Conservation (phyloP, 768 basidiomycete genomes). For the Pleurotus eryngii region DNA sequence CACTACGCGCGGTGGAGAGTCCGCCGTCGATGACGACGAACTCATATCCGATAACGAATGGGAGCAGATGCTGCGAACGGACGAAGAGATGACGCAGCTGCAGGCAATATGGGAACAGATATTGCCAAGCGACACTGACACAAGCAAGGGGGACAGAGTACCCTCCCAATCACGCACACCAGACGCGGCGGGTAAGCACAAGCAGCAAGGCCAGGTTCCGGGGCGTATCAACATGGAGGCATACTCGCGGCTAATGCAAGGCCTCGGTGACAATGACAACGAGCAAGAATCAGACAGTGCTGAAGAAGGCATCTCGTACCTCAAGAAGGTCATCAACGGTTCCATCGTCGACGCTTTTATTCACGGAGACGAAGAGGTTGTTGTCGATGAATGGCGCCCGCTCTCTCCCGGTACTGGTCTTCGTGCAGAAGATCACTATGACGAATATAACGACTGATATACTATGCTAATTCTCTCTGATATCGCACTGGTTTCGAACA, state of each 20-base stretch:
- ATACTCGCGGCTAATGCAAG: conserved; percentile 46
- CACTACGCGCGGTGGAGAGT: conserved; percentile 52
- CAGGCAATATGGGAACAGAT: conserved; percentile 19
- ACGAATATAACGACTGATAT: conserved; percentile 37
- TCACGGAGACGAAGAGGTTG: conserved; percentile 24
- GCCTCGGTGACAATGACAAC: conserved; percentile 19
- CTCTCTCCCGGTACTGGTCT: conserved; percentile 19
- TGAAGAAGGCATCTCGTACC: conserved; percentile 1
- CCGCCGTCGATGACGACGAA: conserved; percentile 63
- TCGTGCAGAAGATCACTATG: conserved; percentile 21
- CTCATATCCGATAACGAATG: conserved; percentile 68
- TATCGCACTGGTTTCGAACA: not conserved
- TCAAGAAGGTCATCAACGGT: not conserved
- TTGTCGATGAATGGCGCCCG: conserved; percentile 46
- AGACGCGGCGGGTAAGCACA: conserved; percentile 14
- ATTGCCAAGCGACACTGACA: conserved; percentile 28
- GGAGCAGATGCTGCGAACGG: conserved; percentile 52
- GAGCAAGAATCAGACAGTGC: conserved; percentile 10
- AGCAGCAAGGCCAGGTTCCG: conserved; percentile 21
- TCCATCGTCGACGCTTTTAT: conserved; percentile 1
- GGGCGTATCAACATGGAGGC: conserved; percentile 54
- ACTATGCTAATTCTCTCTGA: not conserved
- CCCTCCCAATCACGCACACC: not conserved
- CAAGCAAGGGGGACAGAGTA: conserved; percentile 9
- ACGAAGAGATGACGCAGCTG: conserved; percentile 49